Evolutionary conservation across 176 grass and related monocot genomes (phyloP).

Genomic region (Raddia guianensis): DNA sequence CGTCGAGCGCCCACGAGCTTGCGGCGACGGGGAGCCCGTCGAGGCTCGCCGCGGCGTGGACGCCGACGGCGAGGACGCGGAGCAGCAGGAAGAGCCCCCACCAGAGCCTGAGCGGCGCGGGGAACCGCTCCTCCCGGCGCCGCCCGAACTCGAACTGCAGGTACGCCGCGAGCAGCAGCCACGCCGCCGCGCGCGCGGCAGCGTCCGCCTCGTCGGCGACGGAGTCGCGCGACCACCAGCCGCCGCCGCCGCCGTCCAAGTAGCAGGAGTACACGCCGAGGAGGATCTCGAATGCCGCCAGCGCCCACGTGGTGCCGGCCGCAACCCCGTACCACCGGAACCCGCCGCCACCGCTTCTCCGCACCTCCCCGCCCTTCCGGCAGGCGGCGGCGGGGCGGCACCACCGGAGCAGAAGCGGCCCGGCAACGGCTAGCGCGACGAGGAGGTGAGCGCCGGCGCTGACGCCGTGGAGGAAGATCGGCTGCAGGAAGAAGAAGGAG

Average conservation of each 20-base stretch:
- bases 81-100: conserved; percentile 59
- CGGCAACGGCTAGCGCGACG: conserved; percentile 39
- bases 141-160: conserved; percentile 45
- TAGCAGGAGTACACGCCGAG: conserved; percentile 41
- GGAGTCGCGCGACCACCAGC: conserved; percentile 40
- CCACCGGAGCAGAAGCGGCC: conserved; percentile 9
- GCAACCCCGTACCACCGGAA: conserved; percentile 40
- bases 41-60: conserved; percentile 27
- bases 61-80: conserved; percentile 32
- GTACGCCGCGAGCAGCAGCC: conserved; percentile 63
- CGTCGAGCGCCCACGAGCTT: conserved; percentile 52
- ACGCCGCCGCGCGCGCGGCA: conserved; percentile 50
- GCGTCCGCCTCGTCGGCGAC: conserved; percentile 31
- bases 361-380: conserved; percentile 1
- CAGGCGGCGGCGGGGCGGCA: neutral
- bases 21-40: conserved; percentile 28
- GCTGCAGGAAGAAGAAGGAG: neutral
- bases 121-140: conserved; percentile 45
- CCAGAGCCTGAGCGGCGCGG: conserved; percentile 52
- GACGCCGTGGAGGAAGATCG: conserved; percentile 29
- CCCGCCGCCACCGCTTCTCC: neutral
- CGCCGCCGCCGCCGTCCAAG: neutral
- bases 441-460: conserved; percentile 32
- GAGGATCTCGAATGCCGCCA: conserved; percentile 36
- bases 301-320: conserved; percentile 31